Evolutionary conservation across 2,329 filamentous ascomycete species (phyloP), one percentile per base, ranked within the genome.

Genomic region (Stylonectria norvegica): DNA sequence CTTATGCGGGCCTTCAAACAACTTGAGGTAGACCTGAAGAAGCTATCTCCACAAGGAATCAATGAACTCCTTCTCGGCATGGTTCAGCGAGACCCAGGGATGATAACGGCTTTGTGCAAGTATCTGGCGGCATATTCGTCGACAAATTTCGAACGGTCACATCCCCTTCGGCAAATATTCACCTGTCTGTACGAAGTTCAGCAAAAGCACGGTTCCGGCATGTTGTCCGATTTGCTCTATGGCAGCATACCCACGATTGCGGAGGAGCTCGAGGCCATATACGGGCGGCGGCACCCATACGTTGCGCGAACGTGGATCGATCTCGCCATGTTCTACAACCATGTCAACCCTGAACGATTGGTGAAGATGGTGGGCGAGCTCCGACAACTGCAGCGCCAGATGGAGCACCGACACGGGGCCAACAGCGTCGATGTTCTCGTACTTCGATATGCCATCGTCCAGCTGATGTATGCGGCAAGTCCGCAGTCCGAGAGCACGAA

Each of bases 61-160:
- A 62, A 66, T 32, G 68, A 71, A 47, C 45, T 71, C 15, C 53
- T 71, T 12, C 48, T 70, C 16, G 66, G 67, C 28, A 69, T 71
- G 66, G 65, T 70, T 5, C 60, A 67, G 35, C 63, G 68, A 20
- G 67, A 71, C 38, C 61, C 65, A 11, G 67, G 67, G 14, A 62
- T 71, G 62, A 67, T 70, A 59, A 68, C 66, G n/a, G 66, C 68
- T 1, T 55, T 71, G 11, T 71, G 64, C 55, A 70, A 71, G 39
- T 71, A 70, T 42, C 49, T 71, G 20, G 65, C 67, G 3, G 67
- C 67, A 10, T 71, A 67, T 41, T 65, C 68, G 31, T 58, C 65
- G 5, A 71, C 67, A 2, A 68, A 70, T 47, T 59, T 68, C 19
- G 68, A 71, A 38, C 61, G 67, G 22, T 57, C 64, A 4, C 67